A percentile compares a stretch with the other conserved stretches of the same genome.
phyloP scores from a whole-genome alignment of 1,284 basidiomycete genomes.

The Cutaneotrichosporon sp. region DNA sequence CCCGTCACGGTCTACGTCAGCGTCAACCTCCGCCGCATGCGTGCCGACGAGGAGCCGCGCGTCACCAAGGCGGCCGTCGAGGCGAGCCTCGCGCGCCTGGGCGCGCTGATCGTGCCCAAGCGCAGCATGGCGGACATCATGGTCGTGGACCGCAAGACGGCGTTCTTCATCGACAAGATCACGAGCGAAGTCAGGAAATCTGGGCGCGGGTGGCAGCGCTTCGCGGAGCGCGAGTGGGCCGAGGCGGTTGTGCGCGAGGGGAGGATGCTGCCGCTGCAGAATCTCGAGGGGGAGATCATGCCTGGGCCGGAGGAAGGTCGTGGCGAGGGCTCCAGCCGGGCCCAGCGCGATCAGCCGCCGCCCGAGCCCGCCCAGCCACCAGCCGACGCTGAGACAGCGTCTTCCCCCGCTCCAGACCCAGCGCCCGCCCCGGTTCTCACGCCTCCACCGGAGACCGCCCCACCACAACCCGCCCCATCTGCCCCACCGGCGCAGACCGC shows the following conservation, averaged over 20 bases:
- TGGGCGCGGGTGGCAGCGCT: slow-evolving; percentile 34
- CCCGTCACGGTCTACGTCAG: slow-evolving; percentile 43
- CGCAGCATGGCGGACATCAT: slow-evolving; percentile 40
- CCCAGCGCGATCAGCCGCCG: neutral
- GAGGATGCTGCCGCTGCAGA: slow-evolving; percentile 18
- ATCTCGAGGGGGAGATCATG: neutral
- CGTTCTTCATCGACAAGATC: slow-evolving; percentile 33
- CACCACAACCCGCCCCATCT: too few relatives aligned
- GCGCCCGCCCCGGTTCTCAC: too few relatives aligned
- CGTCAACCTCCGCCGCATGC: slow-evolving; percentile 34
- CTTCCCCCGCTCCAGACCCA: too few relatives aligned
- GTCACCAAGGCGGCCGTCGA: slow-evolving; percentile 21
- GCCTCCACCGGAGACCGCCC: neutral
- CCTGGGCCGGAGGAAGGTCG: neutral
- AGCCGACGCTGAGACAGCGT: neutral
- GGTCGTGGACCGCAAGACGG: slow-evolving; percentile 34
- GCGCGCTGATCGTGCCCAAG: slow-evolving; percentile 36
- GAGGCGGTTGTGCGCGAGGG: slow-evolving; percentile 27
- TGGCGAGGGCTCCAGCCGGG: neutral
- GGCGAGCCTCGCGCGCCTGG: slow-evolving; percentile 18
- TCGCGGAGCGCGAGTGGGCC: slow-evolving; percentile 47
- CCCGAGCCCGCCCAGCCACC: neutral
- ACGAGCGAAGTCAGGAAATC: slow-evolving; percentile 30
- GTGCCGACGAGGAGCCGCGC: slow-evolving; percentile 16
- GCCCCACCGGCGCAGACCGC: neutral